Base-by-base conservation (phyloP, 2,329 filamentous ascomycete species). In the Fusarium lyarnte region DNA sequence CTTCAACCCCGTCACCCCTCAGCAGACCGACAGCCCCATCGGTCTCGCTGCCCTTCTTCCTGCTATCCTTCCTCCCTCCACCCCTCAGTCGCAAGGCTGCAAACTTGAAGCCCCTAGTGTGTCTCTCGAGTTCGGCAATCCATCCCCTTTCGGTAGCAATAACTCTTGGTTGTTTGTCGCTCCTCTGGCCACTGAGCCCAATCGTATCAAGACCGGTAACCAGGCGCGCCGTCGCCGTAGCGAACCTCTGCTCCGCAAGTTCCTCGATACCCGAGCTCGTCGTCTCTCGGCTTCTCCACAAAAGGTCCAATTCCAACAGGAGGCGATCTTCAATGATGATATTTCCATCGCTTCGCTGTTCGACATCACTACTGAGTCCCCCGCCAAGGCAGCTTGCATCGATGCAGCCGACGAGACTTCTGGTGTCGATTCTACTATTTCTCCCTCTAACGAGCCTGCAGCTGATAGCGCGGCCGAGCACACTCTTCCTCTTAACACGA, bases 191-290 rank as follows among this genome's bases (percentile, higher is more conserved):
- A 72, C 60, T 4, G 72, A 77, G 41, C 67, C 74, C 29, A 67
- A 70, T 25, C 72, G 76, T n/a, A 75, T 75, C 27, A 66, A 68
- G 58, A 73, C 70, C 31, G 55, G 74, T 27, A 78, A 74, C 39
- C 63, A 73, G 25, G 63, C 66, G 14, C 73, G 73, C 17, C 79
- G 80, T n/a, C 74, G 81, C 38, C 79, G 75, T 36, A 82, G 81
- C 47, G 81, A 82, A 63, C 81, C 81, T 29, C 72, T 82, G 27
- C 51, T 80, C n/a, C 78, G 78, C 38, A 76, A 72, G 54, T 69
- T 60, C 43, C 59, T 76, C 7, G 72, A 75, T 55, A 63, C 63
- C 9, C 74, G 70, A 54, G 65, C 74, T 5, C 78, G 77, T 23
- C 78, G 79, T 25, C 72, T 70, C 21, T 80, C 79, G 12, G 58